These are phyloP conservation scores for Raphanus sativus DNA, from an alignment of 345 rosid genomes.

Conservation along the genomic window DNA sequence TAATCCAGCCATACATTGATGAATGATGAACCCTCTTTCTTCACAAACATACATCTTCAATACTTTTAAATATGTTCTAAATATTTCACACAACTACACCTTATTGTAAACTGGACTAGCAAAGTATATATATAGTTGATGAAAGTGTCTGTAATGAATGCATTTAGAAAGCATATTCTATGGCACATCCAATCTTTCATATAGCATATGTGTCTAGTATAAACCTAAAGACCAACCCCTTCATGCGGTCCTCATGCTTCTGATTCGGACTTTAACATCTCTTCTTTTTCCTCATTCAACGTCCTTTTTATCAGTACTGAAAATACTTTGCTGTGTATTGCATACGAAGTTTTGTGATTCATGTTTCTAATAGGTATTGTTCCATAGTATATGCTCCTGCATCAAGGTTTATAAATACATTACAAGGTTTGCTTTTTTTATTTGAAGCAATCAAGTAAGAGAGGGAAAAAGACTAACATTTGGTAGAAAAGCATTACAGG, in stretches of 20 bases:
- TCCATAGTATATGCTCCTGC: slow-evolving; percentile 25
- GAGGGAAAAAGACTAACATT: background rate
- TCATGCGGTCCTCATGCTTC: slow-evolving; percentile 28
- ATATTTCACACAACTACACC: background rate
- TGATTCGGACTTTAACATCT: slow-evolving; percentile 1
- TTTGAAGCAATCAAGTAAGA: slow-evolving; percentile 14
- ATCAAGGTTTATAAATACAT: slow-evolving; percentile 16
- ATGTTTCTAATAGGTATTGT: slow-evolving; percentile 22
- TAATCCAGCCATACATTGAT: slow-evolving; percentile 27
- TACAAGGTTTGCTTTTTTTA: background rate
- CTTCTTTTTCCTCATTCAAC: background rate
- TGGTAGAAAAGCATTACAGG: slow-evolving; percentile 31
- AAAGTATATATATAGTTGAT: slow-evolving; percentile 17
- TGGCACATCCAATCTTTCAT: slow-evolving; percentile 28
- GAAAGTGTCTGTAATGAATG: background rate
- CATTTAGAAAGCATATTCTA: slow-evolving; percentile 22
- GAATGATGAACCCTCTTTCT: background rate
- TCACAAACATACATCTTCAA: slow-evolving; percentile 8
- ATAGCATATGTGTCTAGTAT: slow-evolving; percentile 33
- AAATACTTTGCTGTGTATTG: background rate
- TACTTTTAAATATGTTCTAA: slow-evolving; percentile 2
- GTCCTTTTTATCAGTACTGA: background rate
- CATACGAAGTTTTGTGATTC: background rate
- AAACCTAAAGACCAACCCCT: slow-evolving; percentile 22
- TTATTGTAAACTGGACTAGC: slow-evolving; percentile 13